Conservation (phyloP, 352 stramenopile species). For the Globisporangium apiculatum region DNA sequence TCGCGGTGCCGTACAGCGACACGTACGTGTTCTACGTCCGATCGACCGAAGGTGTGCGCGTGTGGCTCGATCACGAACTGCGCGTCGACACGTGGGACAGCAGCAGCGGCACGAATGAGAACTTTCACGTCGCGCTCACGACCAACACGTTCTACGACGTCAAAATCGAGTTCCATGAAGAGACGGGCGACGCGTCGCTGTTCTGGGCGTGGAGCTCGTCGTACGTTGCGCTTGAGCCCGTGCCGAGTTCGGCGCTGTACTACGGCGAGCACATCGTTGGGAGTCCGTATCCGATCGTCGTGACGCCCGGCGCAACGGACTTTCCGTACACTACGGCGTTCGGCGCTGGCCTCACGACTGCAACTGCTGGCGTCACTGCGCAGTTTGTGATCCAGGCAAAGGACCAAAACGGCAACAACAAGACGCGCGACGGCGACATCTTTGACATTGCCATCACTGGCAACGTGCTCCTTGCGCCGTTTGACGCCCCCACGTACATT, state of each 20-base stretch:
- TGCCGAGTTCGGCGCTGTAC: constrained; percentile 81
- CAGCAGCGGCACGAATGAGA: constrained; percentile 42
- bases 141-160: constrained; percentile 89
- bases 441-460: constrained; percentile 67
- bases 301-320: constrained; percentile 91
- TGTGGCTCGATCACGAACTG: constrained; percentile 92
- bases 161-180: constrained; percentile 93
- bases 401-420: constrained; percentile 91
- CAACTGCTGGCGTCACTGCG: constrained; percentile 79
- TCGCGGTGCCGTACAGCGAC: constrained; percentile 72
- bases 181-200: constrained; percentile 85
- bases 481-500: constrained; percentile 78
- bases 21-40: constrained; percentile 91
- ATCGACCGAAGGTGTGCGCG: constrained; percentile 88
- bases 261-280: constrained; percentile 90
- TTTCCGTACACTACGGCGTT: constrained; percentile 93
- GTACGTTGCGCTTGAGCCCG: constrained; percentile 74
- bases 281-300: constrained; percentile 86
- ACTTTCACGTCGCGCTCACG: constrained; percentile 63
- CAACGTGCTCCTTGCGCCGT: constrained; percentile 42
- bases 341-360: constrained; percentile 61
- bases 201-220: constrained; percentile 91
- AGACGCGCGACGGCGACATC: constrained; percentile 64
- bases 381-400: constrained; percentile 93
- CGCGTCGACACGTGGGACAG: constrained; percentile 89